phyloP scores from a whole-genome alignment of 192 early-diverging fungal genomes.

The Linnemannia exigua region DNA sequence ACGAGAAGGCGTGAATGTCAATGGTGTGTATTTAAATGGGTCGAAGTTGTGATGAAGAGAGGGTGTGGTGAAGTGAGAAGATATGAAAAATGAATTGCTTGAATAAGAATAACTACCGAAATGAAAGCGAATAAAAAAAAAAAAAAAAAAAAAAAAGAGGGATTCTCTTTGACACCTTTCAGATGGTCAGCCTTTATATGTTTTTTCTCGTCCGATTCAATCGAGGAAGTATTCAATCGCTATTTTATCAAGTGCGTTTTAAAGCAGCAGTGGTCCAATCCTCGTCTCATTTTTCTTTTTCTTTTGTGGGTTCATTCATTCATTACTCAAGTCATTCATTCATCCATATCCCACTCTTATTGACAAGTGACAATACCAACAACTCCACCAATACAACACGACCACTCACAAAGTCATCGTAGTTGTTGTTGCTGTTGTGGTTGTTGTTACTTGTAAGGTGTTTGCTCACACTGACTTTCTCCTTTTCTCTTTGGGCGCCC shows the following conservation, averaged over 20 bases:
- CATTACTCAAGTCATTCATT: too few species aligned
- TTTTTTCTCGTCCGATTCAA: not conserved
- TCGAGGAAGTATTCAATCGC: not conserved
- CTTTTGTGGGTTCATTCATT: too few species aligned
- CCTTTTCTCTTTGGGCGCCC: not conserved
- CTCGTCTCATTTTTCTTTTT: not conserved
- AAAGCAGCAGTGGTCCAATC: too few species aligned
- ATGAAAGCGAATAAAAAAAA: not conserved
- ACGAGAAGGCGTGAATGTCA: not conserved
- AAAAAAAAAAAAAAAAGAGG: constrained; percentile 3
- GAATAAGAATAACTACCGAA: not conserved
- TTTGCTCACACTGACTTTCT: not conserved
- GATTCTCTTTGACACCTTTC: not conserved
- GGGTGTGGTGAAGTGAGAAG: not conserved
- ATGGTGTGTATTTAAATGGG: not conserved
- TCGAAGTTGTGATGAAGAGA: not conserved
- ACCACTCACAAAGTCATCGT: constrained; percentile 8
- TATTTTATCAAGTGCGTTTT: too few species aligned
- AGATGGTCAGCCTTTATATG: not conserved
- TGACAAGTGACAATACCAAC: not conserved
- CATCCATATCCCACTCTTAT: not conserved
- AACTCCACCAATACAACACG: too few species aligned
- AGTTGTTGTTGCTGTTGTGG: not conserved
- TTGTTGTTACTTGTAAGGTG: too few species aligned
- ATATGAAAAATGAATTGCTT: not conserved